phyloP scores from a whole-genome alignment of 2,329 filamentous ascomycete genomes.

The Colletotrichum eleusines region DNA sequence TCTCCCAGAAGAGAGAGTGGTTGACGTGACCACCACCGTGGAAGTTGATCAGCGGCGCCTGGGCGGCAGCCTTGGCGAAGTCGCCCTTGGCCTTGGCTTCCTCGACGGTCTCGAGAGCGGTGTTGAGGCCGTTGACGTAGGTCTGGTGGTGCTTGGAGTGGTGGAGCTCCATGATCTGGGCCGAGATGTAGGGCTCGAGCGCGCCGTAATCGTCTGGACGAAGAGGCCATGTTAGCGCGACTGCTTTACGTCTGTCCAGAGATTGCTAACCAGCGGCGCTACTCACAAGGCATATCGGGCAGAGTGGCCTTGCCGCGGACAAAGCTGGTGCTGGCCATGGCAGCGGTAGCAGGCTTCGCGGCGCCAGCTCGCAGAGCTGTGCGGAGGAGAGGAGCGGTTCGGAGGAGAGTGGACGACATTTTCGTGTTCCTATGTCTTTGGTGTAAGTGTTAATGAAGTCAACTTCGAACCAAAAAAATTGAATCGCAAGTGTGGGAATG shows the following conservation, averaged over 20 bases:
- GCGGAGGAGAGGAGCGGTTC: constrained; percentile 75
- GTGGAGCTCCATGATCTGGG: constrained; percentile 96
- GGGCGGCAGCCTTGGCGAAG: constrained; percentile 60
- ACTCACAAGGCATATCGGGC: constrained; percentile 79
- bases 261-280: constrained; percentile 3
- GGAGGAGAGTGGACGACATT: constrained; percentile 84
- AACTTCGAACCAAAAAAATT: not conserved
- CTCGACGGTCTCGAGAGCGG: constrained; percentile 78
- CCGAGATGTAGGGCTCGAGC: constrained; percentile 85
- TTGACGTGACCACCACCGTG: constrained; percentile 90
- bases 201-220: constrained; percentile 91
- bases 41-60: constrained; percentile 75
- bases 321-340: constrained; percentile 80
- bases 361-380: constrained; percentile 77
- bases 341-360: constrained; percentile 69
- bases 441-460: not conserved
- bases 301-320: constrained; percentile 91
- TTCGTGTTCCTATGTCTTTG: constrained; percentile 45
- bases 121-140: constrained; percentile 91
- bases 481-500: not conserved
- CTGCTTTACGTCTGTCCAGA: not conserved
- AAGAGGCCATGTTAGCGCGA: not conserved
- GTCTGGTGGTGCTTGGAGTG: constrained; percentile 95
- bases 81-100: constrained; percentile 74
- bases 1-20: constrained; percentile 89